Evolutionary conservation across 805 yeast species (phyloP), one percentile per base, ranked within the genome.

Genomic region (Zygoascus bituminiphila): DNA sequence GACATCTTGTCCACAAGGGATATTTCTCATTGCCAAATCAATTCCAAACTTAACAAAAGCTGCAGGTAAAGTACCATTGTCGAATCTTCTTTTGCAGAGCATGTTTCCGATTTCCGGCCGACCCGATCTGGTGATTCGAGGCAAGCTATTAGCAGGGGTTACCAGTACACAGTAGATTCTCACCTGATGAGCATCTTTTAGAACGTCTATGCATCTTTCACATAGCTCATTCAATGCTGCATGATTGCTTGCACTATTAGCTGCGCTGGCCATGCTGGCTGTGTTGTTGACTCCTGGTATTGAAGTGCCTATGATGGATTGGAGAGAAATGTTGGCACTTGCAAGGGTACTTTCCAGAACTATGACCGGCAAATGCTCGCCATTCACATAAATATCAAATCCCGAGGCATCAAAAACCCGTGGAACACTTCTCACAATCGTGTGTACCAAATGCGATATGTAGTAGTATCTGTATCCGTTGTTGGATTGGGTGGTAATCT

Each of bases 41-140:
- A 84, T 73, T 51, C 82, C 82, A 61, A 88, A 93, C 60, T 86
- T 88, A 46, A 88, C 88, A 64, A 79, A 89, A 23, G 78, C 81
- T 0, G 95, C 81, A n/a, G 78, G 73, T 20, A 93, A 67, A n/a
- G 76, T 71, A 1, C 98, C 98, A 54, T 80, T 84, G 38, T 81
- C 71, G 61, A 88, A 88, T 55, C 78, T 76, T 54, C 81, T 78
- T 59, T 82, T 86, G 66, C 85, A 88, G 58, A 81, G 75, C 84
- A 81, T 86, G 57, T 89, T 93, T 0, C 98, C 98, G 53, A 93
- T 84, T 57, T 93, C 98, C 19, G 87, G 73, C 7, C 96, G 82
- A 20, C 96, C 96, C 63, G 86, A 80, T 56, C 93, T 71, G 59
- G 80, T 71, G 26, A 94, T 82, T 60, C 95, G 77, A 2, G 98